Conservation (phyloP, 2,329 filamentous ascomycete genomes). For the Talaromyces sp. region DNA sequence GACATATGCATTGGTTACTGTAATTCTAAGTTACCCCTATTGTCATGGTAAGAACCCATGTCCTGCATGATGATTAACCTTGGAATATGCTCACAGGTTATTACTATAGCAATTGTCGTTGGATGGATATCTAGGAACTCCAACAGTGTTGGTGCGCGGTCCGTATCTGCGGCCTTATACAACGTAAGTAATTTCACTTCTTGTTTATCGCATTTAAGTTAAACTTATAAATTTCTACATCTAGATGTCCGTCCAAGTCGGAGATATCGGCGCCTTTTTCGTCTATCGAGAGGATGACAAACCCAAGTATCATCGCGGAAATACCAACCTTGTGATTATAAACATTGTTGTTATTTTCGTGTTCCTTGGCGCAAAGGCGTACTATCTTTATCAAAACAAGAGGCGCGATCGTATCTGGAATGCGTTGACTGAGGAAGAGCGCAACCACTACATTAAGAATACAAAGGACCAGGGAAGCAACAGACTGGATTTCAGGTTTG, state of each 20-base stretch:
- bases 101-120: constrained; percentile 32
- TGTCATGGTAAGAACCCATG: constrained; percentile 39
- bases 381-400: constrained; percentile 22
- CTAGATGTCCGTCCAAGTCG: constrained; percentile 9
- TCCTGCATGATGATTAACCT: background rate
- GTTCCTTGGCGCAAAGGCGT: constrained; percentile 43
- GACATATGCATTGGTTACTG: constrained; percentile 47
- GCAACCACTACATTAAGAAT: constrained; percentile 5
- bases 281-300: constrained; percentile 53
- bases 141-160: constrained; percentile 37
- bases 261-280: constrained; percentile 2
- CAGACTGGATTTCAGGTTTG: constrained; percentile 12
- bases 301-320: constrained; percentile 54
- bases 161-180: constrained; percentile 40
- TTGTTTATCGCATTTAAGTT: background rate
- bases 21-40: constrained; percentile 54
- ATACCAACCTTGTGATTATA: constrained; percentile 53
- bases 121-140: constrained; percentile 40
- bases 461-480: constrained; percentile 7
- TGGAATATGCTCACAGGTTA: background rate
- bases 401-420: constrained; percentile 6
- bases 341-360: constrained; percentile 44
- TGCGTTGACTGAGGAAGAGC: constrained; percentile 4
- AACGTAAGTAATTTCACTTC: constrained; percentile 31
- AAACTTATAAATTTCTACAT: background rate